A percentile compares a stretch with the other conserved stretches of the same genome.
Evolutionary conservation across 1,139 yeast genomes (phyloP).

Genomic region (Zygoascus sp.): DNA sequence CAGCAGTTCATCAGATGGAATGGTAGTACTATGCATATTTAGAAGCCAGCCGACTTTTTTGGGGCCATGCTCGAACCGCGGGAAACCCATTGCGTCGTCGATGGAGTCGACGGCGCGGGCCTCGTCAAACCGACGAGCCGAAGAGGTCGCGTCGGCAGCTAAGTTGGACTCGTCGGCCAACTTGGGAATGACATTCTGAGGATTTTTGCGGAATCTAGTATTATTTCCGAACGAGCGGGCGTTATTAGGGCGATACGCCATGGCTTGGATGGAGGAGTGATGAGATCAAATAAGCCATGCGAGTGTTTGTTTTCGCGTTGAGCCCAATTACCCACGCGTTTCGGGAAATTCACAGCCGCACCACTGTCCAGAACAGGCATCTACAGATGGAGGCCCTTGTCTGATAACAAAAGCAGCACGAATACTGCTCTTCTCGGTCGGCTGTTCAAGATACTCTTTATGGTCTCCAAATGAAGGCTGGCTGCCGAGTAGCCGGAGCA

Average conservation of each 20-base stretch:
- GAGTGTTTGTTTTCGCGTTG: background rate
- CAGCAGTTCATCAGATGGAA: slow-evolving; percentile 51
- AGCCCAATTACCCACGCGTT: slow-evolving; percentile 5
- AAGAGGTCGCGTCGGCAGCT: slow-evolving; percentile 33
- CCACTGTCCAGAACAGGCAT: background rate
- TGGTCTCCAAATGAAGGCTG: too few species aligned
- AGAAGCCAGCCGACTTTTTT: slow-evolving; percentile 79
- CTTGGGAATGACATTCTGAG: slow-evolving; percentile 6
- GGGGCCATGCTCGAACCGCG: slow-evolving; percentile 68
- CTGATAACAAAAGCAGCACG: too few species aligned
- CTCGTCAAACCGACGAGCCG: slow-evolving; percentile 25
- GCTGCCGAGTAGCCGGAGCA: too few species aligned
- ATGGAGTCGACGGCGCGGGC: slow-evolving; percentile 33
- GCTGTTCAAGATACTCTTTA: too few species aligned
- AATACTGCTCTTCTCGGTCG: too few species aligned
- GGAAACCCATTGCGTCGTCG: slow-evolving; percentile 82
- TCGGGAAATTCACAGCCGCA: slow-evolving; percentile 1
- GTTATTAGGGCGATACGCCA: background rate
- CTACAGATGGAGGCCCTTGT: too few species aligned
- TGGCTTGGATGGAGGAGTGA: background rate
- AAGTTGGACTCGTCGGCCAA: slow-evolving; percentile 16
- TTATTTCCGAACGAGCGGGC: slow-evolving; percentile 6
- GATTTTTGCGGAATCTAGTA: slow-evolving; percentile 8
- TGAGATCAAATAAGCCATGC: too few species aligned
- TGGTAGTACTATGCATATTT: slow-evolving; percentile 59